Evolutionary conservation across 441 rosid genomes (phyloP).

Genomic region (Arabidopsis lyrata): DNA sequence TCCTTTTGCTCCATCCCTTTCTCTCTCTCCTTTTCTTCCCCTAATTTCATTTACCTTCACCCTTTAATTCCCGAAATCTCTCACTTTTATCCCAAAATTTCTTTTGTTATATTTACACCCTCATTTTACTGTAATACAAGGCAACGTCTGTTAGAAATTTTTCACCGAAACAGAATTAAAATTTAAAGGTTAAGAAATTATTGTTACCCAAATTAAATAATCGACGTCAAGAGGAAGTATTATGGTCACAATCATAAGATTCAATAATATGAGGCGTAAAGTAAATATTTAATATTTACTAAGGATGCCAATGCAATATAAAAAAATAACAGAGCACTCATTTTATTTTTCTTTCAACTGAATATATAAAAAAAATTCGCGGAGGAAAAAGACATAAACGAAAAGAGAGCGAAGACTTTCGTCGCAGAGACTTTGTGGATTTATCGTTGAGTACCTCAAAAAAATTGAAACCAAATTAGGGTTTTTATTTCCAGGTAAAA

Average conservation of each 20-base stretch:
- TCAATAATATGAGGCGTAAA: conserved; percentile 26
- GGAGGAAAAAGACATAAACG: conserved; percentile 41
- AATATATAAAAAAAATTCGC: conserved; percentile 19
- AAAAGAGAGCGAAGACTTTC: conserved; percentile 45
- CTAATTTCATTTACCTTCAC: background rate
- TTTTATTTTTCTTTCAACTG: background rate
- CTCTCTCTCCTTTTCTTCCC: background rate
- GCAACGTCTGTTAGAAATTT: background rate
- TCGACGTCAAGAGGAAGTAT: background rate
- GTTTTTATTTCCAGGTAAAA: conserved; percentile 42
- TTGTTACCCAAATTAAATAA: background rate
- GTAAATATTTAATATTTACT: conserved; percentile 11
- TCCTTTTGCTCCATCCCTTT: conserved; percentile 26
- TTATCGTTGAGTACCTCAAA: conserved; percentile 23
- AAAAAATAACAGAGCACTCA: conserved; percentile 26
- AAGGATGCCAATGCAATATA: conserved; percentile 33
- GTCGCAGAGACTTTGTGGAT: conserved; percentile 42
- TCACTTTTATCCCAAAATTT: background rate
- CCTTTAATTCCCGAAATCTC: conserved; percentile 1
- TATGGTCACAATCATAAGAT: background rate
- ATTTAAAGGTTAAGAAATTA: background rate
- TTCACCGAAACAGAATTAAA: background rate
- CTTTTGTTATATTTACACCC: background rate
- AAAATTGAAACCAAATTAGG: conserved; percentile 36
- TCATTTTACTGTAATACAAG: background rate